Evolutionary conservation across 2,329 filamentous ascomycete genomes (phyloP).

Genomic region (Trichoderma semiorbis): DNA sequence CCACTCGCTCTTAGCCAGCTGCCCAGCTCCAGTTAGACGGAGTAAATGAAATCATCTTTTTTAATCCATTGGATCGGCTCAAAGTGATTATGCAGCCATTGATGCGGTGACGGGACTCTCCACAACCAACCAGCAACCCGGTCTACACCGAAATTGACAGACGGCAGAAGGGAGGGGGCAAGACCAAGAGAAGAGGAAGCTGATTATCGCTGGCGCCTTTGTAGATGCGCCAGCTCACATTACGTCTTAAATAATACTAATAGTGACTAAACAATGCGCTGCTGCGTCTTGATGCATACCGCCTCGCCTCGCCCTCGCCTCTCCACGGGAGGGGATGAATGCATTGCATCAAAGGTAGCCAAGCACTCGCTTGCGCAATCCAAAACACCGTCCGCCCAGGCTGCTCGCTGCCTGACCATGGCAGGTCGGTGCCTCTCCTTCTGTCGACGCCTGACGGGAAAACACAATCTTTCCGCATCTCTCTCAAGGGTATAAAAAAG

Average conservation of each 20-base stretch:
- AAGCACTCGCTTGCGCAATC: background rate
- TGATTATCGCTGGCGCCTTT: conserved; percentile 1
- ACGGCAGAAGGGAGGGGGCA: background rate
- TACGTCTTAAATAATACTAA: conserved; percentile 18
- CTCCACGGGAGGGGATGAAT: background rate
- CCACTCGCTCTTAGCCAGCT: background rate
- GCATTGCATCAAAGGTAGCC: conserved; percentile 7
- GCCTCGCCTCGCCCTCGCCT: conserved; percentile 1
- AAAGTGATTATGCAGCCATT: conserved; percentile 8
- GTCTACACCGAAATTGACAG: conserved; percentile 22
- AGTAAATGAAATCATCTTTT: background rate
- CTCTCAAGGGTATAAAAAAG: background rate
- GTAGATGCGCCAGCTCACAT: conserved; percentile 3
- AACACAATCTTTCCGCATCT: background rate
- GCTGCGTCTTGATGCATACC: conserved; percentile 12
- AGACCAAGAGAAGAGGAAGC: background rate
- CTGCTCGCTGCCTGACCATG: background rate
- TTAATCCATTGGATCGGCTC: background rate
- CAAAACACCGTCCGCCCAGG: background rate
- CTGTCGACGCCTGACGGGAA: conserved; percentile 3
- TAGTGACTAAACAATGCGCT: background rate
- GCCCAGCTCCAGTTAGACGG: background rate
- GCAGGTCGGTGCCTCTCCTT: background rate
- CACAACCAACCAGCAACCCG: conserved; percentile 21
- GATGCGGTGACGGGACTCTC: conserved; percentile 14